Conservation (phyloP, 2,329 filamentous ascomycete genomes). For the Fusarium chaquense region DNA sequence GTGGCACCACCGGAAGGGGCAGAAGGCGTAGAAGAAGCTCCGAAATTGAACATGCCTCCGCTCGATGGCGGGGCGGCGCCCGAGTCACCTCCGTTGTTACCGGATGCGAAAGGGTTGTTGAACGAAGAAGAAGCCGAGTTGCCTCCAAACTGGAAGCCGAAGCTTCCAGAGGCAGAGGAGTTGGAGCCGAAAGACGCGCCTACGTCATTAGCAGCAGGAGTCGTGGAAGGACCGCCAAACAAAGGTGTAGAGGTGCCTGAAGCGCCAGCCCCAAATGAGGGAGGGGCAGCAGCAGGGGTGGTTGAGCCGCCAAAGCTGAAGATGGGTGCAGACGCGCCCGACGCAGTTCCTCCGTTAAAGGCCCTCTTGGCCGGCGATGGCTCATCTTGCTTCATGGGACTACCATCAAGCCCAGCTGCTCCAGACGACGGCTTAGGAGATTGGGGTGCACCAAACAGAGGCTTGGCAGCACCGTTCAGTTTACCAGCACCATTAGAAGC, state of each 20-base stretch:
- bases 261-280: constrained; percentile 52
- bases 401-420: constrained; percentile 55
- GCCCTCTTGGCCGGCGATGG: constrained; percentile 55
- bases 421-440: constrained; percentile 49
- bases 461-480: constrained; percentile 51
- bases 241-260: constrained; percentile 46
- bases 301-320: constrained; percentile 53
- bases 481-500: constrained; percentile 44
- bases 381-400: constrained; percentile 59
- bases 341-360: constrained; percentile 46
- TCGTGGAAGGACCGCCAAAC: constrained; percentile 51
- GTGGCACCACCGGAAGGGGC: constrained; percentile 46
- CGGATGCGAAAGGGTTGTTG: constrained; percentile 57
- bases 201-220: constrained; percentile 39
- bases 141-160: constrained; percentile 52
- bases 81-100: constrained; percentile 43
- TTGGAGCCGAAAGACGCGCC: constrained; percentile 56
- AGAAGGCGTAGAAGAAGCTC: constrained; percentile 47
- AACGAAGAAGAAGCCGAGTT: constrained; percentile 48
- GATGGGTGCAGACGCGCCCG: constrained; percentile 46
- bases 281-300: constrained; percentile 39
- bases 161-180: constrained; percentile 42
- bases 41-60: constrained; percentile 56
- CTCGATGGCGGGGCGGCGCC: constrained; percentile 41
- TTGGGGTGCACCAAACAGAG: constrained; percentile 55